Percentiles rank a stretch among this genome's conserved stretches.
Conservation (phyloP, 176 grass and related monocot genomes). For the Cenchrus americanus region DNA sequence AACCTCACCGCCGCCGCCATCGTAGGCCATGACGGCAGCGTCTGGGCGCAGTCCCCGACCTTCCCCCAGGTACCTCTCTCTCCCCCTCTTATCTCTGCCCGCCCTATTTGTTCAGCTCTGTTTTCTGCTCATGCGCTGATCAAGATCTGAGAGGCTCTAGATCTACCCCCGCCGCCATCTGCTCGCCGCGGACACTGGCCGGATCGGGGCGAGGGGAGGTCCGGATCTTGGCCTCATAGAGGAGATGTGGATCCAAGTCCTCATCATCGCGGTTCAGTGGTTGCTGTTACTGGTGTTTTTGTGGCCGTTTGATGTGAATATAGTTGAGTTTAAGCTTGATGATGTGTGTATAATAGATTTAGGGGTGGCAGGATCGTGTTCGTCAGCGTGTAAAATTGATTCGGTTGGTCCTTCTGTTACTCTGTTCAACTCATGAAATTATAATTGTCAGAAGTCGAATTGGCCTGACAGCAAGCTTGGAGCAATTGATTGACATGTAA, state of each 20-base stretch:
- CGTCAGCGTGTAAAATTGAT: not conserved
- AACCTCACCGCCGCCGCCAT: constrained; percentile 72
- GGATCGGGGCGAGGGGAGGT: constrained; percentile 28
- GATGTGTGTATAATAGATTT: not conserved
- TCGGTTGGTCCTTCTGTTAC: not conserved
- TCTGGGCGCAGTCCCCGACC: constrained; percentile 61
- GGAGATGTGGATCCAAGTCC: constrained; percentile 28
- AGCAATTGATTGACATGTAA: not conserved
- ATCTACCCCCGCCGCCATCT: constrained; percentile 28
- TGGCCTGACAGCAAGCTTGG: not conserved
- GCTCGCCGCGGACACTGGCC: not conserved
- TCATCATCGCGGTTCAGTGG: not conserved
- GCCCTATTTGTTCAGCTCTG: not conserved
- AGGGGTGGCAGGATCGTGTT: not conserved
- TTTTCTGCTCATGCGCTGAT: not conserved
- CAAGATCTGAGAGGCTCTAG: constrained; percentile 41
- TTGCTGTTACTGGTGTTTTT: not conserved
- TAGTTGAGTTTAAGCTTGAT: not conserved
- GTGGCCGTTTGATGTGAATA: not conserved
- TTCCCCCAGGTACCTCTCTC: constrained; percentile 61
- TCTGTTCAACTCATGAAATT: not conserved
- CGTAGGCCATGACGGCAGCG: constrained; percentile 71
- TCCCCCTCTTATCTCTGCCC: not conserved
- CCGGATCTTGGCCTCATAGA: constrained; percentile 19
- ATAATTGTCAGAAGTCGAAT: not conserved